Evolutionary conservation across 345 rosid species (phyloP).

Genomic region (Rhizophora mangle): DNA sequence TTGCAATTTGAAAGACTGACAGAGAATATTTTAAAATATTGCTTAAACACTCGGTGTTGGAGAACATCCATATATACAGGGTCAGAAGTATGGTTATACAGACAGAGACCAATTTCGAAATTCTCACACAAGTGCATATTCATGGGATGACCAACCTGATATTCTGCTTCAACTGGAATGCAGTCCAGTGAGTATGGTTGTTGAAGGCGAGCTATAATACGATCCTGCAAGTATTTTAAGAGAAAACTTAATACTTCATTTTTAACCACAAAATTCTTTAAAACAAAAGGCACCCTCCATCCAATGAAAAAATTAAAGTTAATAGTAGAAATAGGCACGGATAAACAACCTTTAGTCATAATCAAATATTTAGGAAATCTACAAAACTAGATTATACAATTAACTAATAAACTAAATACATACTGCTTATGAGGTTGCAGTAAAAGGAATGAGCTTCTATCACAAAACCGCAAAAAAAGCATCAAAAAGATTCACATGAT

Average conservation of each 20-base stretch:
- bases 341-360: background rate
- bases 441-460: background rate
- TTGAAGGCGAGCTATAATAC: conserved; percentile 96
- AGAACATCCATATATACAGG: too few species aligned
- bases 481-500: background rate
- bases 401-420: background rate
- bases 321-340: background rate
- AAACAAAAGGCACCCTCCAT: background rate
- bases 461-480: background rate
- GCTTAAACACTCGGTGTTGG: too few species aligned
- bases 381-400: background rate
- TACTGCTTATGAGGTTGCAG: too few species aligned
- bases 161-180: conserved; percentile 99
- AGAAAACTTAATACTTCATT: background rate
- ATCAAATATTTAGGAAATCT: background rate
- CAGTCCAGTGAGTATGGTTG: conserved; percentile 98
- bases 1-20: too few species aligned
- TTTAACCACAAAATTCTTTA: too few species aligned
- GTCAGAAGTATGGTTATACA: background rate
- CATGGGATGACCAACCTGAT: conserved; percentile 55
- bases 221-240: conserved; percentile 54
- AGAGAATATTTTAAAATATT: too few species aligned
- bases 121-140: background rate
- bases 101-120: background rate
- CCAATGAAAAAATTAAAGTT: background rate